Conservation (phyloP, 2,329 filamentous ascomycete genomes). For the Colletotrichum lupini region DNA sequence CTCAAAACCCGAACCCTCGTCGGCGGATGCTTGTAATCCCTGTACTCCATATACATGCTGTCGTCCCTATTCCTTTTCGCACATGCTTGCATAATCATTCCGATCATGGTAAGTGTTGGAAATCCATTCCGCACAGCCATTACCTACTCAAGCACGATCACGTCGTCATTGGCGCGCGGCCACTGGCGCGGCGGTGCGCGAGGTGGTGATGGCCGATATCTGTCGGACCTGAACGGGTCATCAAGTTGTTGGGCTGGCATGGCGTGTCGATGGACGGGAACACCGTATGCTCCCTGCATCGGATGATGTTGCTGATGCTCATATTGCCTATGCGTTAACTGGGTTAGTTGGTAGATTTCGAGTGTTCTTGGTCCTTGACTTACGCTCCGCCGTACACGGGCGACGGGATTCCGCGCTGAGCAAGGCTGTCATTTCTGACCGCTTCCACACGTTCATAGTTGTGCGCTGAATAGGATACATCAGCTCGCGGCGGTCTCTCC, state of each 20-base stretch:
- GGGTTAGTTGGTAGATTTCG: background rate
- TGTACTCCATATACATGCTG: constrained; percentile 5
- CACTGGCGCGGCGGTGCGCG: constrained; percentile 35
- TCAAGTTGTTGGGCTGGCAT: background rate
- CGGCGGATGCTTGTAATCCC: background rate
- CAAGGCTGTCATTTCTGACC: background rate
- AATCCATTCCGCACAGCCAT: background rate
- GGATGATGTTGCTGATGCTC: constrained; percentile 35
- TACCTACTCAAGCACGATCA: constrained; percentile 46
- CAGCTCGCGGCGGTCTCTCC: background rate
- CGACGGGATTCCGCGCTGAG: constrained; percentile 9
- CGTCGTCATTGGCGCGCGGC: constrained; percentile 40
- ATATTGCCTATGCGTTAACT: background rate
- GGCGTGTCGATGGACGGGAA: constrained; percentile 21
- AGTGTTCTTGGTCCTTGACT: background rate
- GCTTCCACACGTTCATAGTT: background rate
- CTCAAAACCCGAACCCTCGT: background rate
- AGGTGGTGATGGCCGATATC: constrained; percentile 32
- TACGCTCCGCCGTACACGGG: constrained; percentile 10
- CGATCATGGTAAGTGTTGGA: background rate
- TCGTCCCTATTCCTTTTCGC: background rate
- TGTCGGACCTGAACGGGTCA: constrained; percentile 10
- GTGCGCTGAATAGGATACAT: background rate
- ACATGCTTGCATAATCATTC: background rate
- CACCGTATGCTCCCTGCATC: constrained; percentile 28